A percentile compares a stretch with the other conserved stretches of the same genome.
phyloP scores from a whole-genome alignment of 2,329 filamentous ascomycete genomes.

The Calonectria pseudoturangicola region DNA sequence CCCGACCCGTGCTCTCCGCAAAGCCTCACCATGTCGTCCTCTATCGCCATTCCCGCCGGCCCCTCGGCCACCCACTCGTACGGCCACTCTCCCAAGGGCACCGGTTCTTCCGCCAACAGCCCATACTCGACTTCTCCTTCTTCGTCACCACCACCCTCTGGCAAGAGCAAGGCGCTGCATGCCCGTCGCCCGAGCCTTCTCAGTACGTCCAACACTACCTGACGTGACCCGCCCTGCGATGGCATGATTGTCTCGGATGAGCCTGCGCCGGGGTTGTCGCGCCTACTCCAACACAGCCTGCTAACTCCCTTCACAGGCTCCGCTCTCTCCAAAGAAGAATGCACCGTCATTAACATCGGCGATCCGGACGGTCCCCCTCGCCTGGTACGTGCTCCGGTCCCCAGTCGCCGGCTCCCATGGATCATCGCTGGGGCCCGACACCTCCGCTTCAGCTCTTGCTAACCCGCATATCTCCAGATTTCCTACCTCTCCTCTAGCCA shows the following conservation, averaged over 20 bases:
- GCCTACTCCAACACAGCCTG: constrained; percentile 28
- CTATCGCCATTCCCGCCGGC: constrained; percentile 79
- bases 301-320: constrained; percentile 73
- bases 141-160: constrained; percentile 72
- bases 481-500: constrained; percentile 87
- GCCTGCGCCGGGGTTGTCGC: constrained; percentile 1
- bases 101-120: constrained; percentile 66
- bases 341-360: constrained; percentile 87
- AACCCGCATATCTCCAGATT: constrained; percentile 70
- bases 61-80: constrained; percentile 60
- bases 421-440: constrained; percentile 19
- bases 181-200: constrained; percentile 77
- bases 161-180: constrained; percentile 70
- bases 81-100: constrained; percentile 66
- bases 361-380: constrained; percentile 83
- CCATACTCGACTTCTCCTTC: constrained; percentile 65
- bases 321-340: constrained; percentile 83
- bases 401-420: constrained; percentile 16
- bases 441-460: neutral
- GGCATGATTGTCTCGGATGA: constrained; percentile 41
- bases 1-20: constrained; percentile 29
- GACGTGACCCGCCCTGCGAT: constrained; percentile 36
- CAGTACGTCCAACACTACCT: constrained; percentile 65
- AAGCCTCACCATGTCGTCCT: constrained; percentile 74
- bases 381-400: constrained; percentile 71